A percentile compares a stretch with the other conserved stretches of the same genome.
Conservation (phyloP, 2,329 filamentous ascomycete genomes). For the Trichoderma sp. region DNA sequence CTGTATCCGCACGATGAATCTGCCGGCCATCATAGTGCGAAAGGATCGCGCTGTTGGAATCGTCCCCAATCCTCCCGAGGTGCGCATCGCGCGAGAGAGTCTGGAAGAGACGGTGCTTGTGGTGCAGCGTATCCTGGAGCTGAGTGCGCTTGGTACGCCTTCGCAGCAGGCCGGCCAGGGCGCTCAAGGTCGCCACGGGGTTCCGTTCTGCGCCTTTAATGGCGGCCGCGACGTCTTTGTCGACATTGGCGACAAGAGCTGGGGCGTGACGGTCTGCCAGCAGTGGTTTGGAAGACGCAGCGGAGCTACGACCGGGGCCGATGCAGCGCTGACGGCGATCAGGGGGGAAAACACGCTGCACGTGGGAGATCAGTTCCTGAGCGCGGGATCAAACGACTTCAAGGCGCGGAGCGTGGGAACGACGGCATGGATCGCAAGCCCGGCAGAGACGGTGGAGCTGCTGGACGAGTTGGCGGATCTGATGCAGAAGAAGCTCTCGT, state of each 20-base stretch:
- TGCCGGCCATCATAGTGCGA: slow-evolving; percentile 78
- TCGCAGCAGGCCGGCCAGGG: slow-evolving; percentile 35
- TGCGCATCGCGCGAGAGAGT: slow-evolving; percentile 79
- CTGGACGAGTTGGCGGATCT: slow-evolving; percentile 77
- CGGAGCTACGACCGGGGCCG: slow-evolving; percentile 14
- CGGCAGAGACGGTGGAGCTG: slow-evolving; percentile 84
- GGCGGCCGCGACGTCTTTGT: slow-evolving; percentile 97
- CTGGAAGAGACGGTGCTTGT: slow-evolving; percentile 95
- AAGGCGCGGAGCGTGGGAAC: slow-evolving; percentile 90
- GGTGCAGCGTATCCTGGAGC: slow-evolving; percentile 88
- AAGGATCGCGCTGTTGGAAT: slow-evolving; percentile 88
- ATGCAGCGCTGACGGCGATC: slow-evolving; percentile 48
- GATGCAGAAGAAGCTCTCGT: slow-evolving; percentile 44
- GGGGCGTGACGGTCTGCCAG: slow-evolving; percentile 92
- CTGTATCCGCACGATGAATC: slow-evolving; percentile 75
- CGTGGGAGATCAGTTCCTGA: slow-evolving; percentile 95
- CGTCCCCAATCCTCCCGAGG: slow-evolving; percentile 63
- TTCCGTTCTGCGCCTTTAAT: slow-evolving; percentile 98
- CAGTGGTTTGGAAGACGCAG: slow-evolving; percentile 70
- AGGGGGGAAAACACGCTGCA: slow-evolving; percentile 80
- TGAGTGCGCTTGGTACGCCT: slow-evolving; percentile 59
- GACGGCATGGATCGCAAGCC: slow-evolving; percentile 95
- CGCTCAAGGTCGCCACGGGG: slow-evolving; percentile 34
- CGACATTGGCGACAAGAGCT: slow-evolving; percentile 96
- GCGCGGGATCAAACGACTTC: slow-evolving; percentile 94